Percentiles rank a stretch among this genome's conserved stretches.
phyloP scores from a whole-genome alignment of 1,284 basidiomycete species.

The Ganoderma multipileum region DNA sequence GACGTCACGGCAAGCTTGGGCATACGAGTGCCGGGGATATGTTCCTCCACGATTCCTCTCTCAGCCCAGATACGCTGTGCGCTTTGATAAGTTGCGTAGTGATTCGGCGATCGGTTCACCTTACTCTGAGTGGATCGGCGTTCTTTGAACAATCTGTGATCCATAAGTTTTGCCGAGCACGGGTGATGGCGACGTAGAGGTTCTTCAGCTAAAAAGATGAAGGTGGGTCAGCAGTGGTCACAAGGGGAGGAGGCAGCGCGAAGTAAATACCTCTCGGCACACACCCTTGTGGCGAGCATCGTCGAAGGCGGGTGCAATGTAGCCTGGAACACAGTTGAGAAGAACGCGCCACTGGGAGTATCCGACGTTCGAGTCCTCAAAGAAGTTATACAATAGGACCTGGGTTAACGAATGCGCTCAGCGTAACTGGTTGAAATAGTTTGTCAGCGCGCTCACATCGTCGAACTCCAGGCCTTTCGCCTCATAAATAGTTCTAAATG shows the following conservation, averaged over 20 bases:
- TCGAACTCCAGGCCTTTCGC: conserved; percentile 79
- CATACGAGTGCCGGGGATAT: conserved; percentile 48
- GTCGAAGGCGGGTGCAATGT: conserved; percentile 55
- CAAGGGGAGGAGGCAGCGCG: background rate
- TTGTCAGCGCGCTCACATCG: conserved; percentile 50
- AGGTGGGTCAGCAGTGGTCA: background rate
- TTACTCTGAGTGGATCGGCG: conserved; percentile 62
- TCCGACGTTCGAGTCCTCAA: conserved; percentile 62
- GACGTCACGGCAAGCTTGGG: conserved; percentile 50
- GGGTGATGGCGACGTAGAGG: conserved; percentile 73
- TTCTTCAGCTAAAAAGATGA: conserved; percentile 57
- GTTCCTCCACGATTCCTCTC: conserved; percentile 49
- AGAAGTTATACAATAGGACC: conserved; percentile 77
- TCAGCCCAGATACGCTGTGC: conserved; percentile 57
- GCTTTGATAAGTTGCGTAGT: background rate
- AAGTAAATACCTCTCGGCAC: conserved; percentile 57
- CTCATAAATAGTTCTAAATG: conserved; percentile 65
- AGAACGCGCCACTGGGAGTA: conserved; percentile 64
- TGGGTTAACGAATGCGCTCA: conserved; percentile 33
- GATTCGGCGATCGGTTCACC: conserved; percentile 24
- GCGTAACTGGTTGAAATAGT: background rate
- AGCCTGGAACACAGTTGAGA: conserved; percentile 46
- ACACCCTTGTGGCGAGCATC: conserved; percentile 59
- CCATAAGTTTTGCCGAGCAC: conserved; percentile 71
- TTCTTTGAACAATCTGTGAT: conserved; percentile 65